A percentile compares a stretch with the other conserved stretches of the same genome.
Evolutionary conservation across 1,139 yeast species (phyloP).

Genomic region (Scheffersomyces cryptocercus): DNA sequence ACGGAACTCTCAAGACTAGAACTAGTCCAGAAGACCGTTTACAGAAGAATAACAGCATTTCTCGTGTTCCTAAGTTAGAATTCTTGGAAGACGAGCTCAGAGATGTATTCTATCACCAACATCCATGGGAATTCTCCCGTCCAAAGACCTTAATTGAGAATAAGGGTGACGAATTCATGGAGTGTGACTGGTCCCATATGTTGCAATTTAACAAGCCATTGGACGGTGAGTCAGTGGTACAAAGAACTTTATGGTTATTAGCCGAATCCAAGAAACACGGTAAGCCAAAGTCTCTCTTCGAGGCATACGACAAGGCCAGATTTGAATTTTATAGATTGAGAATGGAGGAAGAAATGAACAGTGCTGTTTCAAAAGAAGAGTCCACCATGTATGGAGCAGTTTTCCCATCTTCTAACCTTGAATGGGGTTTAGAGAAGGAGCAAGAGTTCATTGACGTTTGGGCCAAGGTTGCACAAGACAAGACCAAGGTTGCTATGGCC

Average conservation of each 20-base stretch:
- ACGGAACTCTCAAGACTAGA: slow-evolving; percentile 51
- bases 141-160: slow-evolving; percentile 88
- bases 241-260: slow-evolving; percentile 76
- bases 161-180: slow-evolving; percentile 48
- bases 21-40: slow-evolving; percentile 25
- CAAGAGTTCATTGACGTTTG: slow-evolving; percentile 70
- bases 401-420: slow-evolving; percentile 60
- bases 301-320: slow-evolving; percentile 85
- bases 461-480: slow-evolving; percentile 67
- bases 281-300: slow-evolving; percentile 44
- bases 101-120: slow-evolving; percentile 81
- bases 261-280: slow-evolving; percentile 31
- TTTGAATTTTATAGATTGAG: slow-evolving; percentile 85
- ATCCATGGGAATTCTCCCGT: slow-evolving; percentile 97
- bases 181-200: slow-evolving; percentile 76
- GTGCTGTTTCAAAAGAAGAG: slow-evolving; percentile 79
- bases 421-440: slow-evolving; percentile 71
- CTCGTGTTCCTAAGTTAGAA: slow-evolving; percentile 60
- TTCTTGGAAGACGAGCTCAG: slow-evolving; percentile 85
- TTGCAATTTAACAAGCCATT: slow-evolving; percentile 71
- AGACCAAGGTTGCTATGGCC: slow-evolving; percentile 51
- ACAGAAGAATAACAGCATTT: slow-evolving; percentile 34
- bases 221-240: slow-evolving; percentile 94
- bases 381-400: slow-evolving; percentile 82
- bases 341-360: slow-evolving; percentile 79